Evolutionary conservation across 2,329 filamentous ascomycete genomes (phyloP).

Genomic region (Colletotrichum sublineola): DNA sequence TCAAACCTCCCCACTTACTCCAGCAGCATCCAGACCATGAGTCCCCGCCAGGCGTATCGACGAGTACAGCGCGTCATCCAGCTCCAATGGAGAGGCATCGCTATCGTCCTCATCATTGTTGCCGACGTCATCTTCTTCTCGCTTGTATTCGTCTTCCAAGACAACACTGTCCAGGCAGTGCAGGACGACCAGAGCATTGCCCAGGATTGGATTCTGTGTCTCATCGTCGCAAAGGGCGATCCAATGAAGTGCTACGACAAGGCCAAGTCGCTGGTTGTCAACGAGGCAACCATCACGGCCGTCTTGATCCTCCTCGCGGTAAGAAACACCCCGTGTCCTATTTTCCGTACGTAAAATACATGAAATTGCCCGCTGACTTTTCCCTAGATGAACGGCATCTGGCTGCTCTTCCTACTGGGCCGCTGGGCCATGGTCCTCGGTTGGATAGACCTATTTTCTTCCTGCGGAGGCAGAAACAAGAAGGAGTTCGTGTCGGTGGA

Average conservation of each 20-base stretch:
- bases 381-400: constrained; percentile 81
- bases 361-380: constrained; percentile 28
- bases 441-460: constrained; percentile 78
- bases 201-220: constrained; percentile 77
- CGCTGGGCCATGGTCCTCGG: constrained; percentile 87
- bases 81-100: constrained; percentile 94
- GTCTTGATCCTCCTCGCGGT: constrained; percentile 87
- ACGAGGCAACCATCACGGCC: constrained; percentile 81
- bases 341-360: background rate
- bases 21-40: constrained; percentile 81
- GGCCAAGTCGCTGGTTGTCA: constrained; percentile 75
- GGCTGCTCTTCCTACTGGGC: constrained; percentile 84
- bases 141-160: constrained; percentile 89
- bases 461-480: constrained; percentile 64
- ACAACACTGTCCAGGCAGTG: constrained; percentile 75
- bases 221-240: constrained; percentile 69
- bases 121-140: constrained; percentile 95
- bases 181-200: constrained; percentile 68
- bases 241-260: constrained; percentile 75
- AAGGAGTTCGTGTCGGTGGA: constrained; percentile 93
- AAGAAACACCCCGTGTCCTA: constrained; percentile 53
- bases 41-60: constrained; percentile 88
- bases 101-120: constrained; percentile 90
- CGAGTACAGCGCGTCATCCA: constrained; percentile 88
- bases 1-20: constrained; percentile 82